Base-by-base conservation (phyloP, 2,329 filamentous ascomycete genomes). In the Dothideomycetes sp. region DNA sequence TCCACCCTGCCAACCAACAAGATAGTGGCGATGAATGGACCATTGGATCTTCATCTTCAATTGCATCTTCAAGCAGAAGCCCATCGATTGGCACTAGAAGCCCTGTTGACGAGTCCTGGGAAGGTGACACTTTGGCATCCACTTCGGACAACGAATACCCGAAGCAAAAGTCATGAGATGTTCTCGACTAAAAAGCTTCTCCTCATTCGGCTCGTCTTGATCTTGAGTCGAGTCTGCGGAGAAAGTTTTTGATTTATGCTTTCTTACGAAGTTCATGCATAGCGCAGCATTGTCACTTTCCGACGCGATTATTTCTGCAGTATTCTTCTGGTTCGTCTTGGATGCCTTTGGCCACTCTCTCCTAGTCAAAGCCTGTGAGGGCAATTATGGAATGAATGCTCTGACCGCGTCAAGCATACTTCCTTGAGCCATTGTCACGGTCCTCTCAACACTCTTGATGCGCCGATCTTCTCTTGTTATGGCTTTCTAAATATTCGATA, bases 1-100 rank as follows among this genome's bases (percentile, higher is more conserved):
- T 66, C 48, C 63, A 64, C 45, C 59, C 63, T 1, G 52, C 53
- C 9, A 55, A 73, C 32, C 71, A 74, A 36, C 51, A 51, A 33
- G 80, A 88, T 50, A 86, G 82, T 53, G 33, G 33, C 10, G 87
- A 94, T 52, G 86, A 91, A 54, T 94, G 87, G 87, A 89, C 86
- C 7, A 75, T 89, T 32, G 86, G 84, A 45, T 91, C 85, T 51
- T 87, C 80, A 41, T 91, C 84, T 0, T 80, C 76, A 27, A 76
- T 82, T 57, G 83, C 80, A 27, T 81, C 74, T 17, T 74, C 75
- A 35, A 76, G 73, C 35, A 59, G 76, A 37, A 80, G 76, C 53
- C 76, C 75, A 16, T 71, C 67, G 20, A 54, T 63, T 28, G 67
- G 61, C 24, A 52, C 58, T 45, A 60, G 62, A 18, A 68, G 65